Conservation (phyloP, 805 yeast species). For the Wickerhamiella bombiphila region DNA sequence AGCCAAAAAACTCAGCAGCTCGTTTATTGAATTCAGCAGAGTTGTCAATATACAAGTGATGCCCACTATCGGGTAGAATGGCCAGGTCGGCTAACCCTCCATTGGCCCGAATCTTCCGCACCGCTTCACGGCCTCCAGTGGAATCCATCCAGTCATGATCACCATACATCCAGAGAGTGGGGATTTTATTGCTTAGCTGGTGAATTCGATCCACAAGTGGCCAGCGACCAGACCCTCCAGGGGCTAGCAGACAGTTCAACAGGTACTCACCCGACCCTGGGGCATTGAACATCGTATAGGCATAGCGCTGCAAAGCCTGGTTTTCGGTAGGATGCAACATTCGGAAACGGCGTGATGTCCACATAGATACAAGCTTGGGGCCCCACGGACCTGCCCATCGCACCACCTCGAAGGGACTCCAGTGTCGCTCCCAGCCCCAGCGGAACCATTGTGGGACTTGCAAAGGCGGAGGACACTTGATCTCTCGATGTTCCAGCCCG, state of each 20-base stretch:
- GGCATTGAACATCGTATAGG: slow-evolving; percentile 72
- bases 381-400: slow-evolving; percentile 71
- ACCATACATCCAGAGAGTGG: slow-evolving; percentile 77
- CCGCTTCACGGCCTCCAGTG: slow-evolving; percentile 27
- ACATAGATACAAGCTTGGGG: slow-evolving; percentile 70
- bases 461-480: background rate
- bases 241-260: slow-evolving; percentile 66
- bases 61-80: slow-evolving; percentile 46
- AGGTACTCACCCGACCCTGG: slow-evolving; percentile 90
- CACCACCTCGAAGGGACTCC: slow-evolving; percentile 74
- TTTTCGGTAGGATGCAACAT: slow-evolving; percentile 33
- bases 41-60: slow-evolving; percentile 59
- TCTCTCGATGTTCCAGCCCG: slow-evolving; percentile 4
- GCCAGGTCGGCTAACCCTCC: slow-evolving; percentile 20
- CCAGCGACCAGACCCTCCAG: slow-evolving; percentile 79
- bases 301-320: slow-evolving; percentile 53
- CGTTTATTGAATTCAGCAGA: slow-evolving; percentile 39
- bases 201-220: slow-evolving; percentile 47
- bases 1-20: too few species aligned
- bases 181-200: slow-evolving; percentile 30
- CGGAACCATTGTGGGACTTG: slow-evolving; percentile 45
- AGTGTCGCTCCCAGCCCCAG: slow-evolving; percentile 69
- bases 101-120: slow-evolving; percentile 13
- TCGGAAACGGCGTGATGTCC: slow-evolving; percentile 76
- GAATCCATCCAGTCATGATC: slow-evolving; percentile 56